Conservation (phyloP, 2,329 filamentous ascomycete species). For the Fusarium sp. region DNA sequence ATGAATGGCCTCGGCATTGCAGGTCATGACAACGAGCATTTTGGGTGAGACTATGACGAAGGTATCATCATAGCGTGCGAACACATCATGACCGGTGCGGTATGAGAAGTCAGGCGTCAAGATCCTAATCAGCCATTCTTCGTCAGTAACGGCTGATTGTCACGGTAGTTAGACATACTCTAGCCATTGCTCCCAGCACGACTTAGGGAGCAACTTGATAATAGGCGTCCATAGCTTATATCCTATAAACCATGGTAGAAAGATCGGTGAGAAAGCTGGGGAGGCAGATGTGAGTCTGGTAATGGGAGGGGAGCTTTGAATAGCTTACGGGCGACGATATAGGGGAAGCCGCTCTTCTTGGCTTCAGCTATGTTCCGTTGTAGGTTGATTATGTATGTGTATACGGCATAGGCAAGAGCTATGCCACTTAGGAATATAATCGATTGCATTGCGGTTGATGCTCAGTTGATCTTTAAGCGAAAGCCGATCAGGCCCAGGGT, state of each 20-base stretch:
- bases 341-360: slow-evolving; percentile 63
- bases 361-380: slow-evolving; percentile 60
- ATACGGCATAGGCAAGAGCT: slow-evolving; percentile 50
- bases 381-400: slow-evolving; percentile 50
- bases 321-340: slow-evolving; percentile 63
- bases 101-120: slow-evolving; percentile 71
- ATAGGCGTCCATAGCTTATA: slow-evolving; percentile 65
- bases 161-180: slow-evolving; percentile 58
- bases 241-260: slow-evolving; percentile 66
- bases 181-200: slow-evolving; percentile 68
- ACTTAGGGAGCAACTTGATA: slow-evolving; percentile 64
- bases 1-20: slow-evolving; percentile 72
- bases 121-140: slow-evolving; percentile 52
- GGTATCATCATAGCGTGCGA: slow-evolving; percentile 68
- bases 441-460: slow-evolving; percentile 51
- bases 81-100: slow-evolving; percentile 65
- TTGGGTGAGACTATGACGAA: slow-evolving; percentile 73
- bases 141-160: slow-evolving; percentile 19
- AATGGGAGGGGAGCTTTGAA: not conserved
- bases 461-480: not conserved
- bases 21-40: slow-evolving; percentile 64
- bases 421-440: slow-evolving; percentile 51
- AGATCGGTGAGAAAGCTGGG: slow-evolving; percentile 62
- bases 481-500: not conserved
- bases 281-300: not conserved